Evolutionary conservation across 768 basidiomycete genomes (phyloP), one percentile per base, ranked within the genome.

Genomic region (Cystofilobasidium bisporidii): DNA sequence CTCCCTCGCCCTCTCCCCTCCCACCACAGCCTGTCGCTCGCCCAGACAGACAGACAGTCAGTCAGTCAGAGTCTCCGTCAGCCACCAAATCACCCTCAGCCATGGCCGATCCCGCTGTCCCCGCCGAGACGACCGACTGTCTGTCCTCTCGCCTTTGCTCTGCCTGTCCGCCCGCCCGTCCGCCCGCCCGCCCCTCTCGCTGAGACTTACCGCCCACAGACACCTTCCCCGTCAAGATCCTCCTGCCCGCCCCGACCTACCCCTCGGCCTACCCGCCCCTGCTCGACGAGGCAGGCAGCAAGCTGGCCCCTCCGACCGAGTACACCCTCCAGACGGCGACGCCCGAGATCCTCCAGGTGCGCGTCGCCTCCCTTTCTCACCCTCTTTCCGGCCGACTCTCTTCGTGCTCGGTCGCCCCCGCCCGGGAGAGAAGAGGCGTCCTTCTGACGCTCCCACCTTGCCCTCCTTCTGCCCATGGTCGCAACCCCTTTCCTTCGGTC

Each of bases 201-300:
- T n/a, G n/a, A n/a, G n/a, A n/a, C n/a, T n/a, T n/a, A n/a, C n/a
- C n/a, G n/a, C 85, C 86, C 84, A 84, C 80, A 86, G 86, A 81
- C 85, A 85, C 84, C 83, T 76, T 66, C 72, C 66, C 69, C 41
- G 66, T 65, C 45, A 78, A 75, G 76, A 78, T 78, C 75, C 71
- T 73, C 62, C 63, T 64, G 68, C 70, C 63, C 69, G 40, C 24
- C 33, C 68, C 68, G 40, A 64, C 68, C n/a, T 58, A 64, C 63
- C 22, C 24, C 26, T 22, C 43, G 30, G 28, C 63, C 28, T 64
- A 69, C 60, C 68, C 63, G 20, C 67, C 61, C 24, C 28, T 57
- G 22, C 22, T 61, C 28, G 22, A 56, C 15, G 28, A 32, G 20
- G 67, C 57, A 14, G 67, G 36, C 30, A 40, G 57, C 53, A 61